Evolutionary conservation across 2,329 filamentous ascomycete species (phyloP).

Genomic region (Plenodomus tracheiphilus): DNA sequence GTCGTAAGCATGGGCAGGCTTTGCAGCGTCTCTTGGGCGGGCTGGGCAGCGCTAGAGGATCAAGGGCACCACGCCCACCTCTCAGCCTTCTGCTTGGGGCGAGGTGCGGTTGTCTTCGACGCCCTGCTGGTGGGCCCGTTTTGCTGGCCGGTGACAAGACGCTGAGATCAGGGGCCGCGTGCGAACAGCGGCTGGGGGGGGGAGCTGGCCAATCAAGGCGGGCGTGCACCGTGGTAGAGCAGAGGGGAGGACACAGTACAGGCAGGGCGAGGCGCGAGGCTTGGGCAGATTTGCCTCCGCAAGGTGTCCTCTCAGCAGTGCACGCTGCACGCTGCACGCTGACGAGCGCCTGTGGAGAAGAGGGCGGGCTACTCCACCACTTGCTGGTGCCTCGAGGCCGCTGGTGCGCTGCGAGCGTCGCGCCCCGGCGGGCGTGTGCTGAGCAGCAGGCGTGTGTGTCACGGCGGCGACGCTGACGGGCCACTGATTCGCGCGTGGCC

Average conservation of each 20-base stretch:
- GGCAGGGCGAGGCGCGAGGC: constrained; percentile 23
- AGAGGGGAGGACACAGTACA: no score
- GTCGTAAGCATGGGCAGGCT: constrained; percentile 38
- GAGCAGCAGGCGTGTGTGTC: constrained; percentile 22
- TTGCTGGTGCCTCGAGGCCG: constrained; percentile 28
- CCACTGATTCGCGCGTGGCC: constrained; percentile 20
- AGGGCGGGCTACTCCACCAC: no score
- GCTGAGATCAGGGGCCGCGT: constrained; percentile 12
- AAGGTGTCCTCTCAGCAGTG: constrained; percentile 24
- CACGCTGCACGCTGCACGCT: no score
- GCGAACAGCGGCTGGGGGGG: constrained; percentile 1
- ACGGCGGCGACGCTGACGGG: constrained; percentile 18
- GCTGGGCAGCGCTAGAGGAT: constrained; percentile 19
- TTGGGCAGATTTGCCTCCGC: constrained; percentile 15
- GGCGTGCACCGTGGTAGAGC: constrained; percentile 3
- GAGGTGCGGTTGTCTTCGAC: constrained; percentile 30
- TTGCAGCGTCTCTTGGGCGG: constrained; percentile 7
- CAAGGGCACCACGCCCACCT: constrained; percentile 18
- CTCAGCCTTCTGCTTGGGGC: constrained; percentile 33
- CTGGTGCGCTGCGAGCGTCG: constrained; percentile 35
- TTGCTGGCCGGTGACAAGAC: constrained; percentile 13
- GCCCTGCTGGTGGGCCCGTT: constrained; percentile 10
- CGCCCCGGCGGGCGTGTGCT: constrained; percentile 13
- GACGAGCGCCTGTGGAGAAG: constrained; percentile 26
- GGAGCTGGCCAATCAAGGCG: constrained; percentile 7